Conservation (phyloP, 345 rosid species). For the Isatis tinctoria region DNA sequence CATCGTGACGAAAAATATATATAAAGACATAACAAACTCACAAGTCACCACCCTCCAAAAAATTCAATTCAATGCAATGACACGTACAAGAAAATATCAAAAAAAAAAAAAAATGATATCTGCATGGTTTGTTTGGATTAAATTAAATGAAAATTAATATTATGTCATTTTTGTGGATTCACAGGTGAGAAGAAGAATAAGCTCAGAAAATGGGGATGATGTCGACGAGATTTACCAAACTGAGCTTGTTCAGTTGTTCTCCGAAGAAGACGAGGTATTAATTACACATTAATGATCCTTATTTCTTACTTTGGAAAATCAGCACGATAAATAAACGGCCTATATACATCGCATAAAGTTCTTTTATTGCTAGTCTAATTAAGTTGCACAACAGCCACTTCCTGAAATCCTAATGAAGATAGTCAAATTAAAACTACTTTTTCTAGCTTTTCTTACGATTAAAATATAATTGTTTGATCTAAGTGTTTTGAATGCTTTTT, state of each 20-base stretch:
- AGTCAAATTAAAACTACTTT: constrained; percentile 3
- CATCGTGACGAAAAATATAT: constrained; percentile 41
- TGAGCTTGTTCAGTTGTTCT: constrained; percentile 80
- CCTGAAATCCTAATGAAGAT: neutral
- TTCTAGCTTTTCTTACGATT: neutral
- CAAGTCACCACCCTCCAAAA: constrained; percentile 26
- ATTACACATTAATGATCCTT: neutral
- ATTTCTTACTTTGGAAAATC: neutral
- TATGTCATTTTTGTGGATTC: neutral
- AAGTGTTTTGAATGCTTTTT: neutral
- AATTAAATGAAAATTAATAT: neutral
- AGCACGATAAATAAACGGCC: neutral
- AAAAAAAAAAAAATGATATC: neutral
- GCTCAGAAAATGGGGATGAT: constrained; percentile 47
- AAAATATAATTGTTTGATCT: neutral
- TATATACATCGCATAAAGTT: neutral
- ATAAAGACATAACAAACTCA: constrained; percentile 34
- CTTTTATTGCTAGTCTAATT: constrained; percentile 18
- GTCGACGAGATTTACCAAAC: constrained; percentile 60
- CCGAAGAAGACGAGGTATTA: constrained; percentile 92
- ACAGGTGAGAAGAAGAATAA: constrained; percentile 55
- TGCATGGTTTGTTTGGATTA: constrained; percentile 17
- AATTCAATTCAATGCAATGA: constrained; percentile 20
- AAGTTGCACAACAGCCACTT: constrained; percentile 13
- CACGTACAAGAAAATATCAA: constrained; percentile 19